Evolutionary conservation across 192 early-diverging fungal genomes (phyloP).

Genomic region (Coemansia sp.): DNA sequence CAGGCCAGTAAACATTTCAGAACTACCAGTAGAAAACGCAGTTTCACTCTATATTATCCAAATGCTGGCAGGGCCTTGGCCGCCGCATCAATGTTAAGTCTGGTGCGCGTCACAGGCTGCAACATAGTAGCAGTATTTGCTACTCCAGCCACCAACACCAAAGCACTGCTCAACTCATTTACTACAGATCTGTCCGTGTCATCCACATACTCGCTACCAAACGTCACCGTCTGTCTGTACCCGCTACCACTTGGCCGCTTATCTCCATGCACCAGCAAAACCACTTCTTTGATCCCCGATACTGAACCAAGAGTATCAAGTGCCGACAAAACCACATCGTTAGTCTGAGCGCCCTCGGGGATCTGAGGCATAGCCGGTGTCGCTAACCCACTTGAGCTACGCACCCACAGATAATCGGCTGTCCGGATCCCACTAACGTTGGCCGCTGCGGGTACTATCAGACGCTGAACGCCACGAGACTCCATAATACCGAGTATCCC

Average conservation of each 20-base stretch:
- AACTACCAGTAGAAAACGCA: constrained; percentile 4
- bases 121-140: neutral
- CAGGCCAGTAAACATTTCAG: neutral
- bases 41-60: constrained; percentile 7
- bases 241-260: constrained; percentile 47
- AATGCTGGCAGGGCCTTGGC: constrained; percentile 28
- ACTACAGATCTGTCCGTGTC: constrained; percentile 24
- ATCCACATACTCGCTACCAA: constrained; percentile 47
- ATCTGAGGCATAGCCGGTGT: neutral
- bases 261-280: constrained; percentile 33
- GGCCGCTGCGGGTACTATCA: constrained; percentile 36
- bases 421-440: constrained; percentile 22
- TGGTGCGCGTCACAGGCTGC: constrained; percentile 18
- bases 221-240: constrained; percentile 30
- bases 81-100: constrained; percentile 30
- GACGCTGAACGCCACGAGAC: constrained; percentile 20
- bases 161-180: constrained; percentile 12
- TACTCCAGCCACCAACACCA: constrained; percentile 8
- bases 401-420: constrained; percentile 24
- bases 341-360: constrained; percentile 25
- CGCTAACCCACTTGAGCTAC: neutral
- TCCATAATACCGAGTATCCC: constrained; percentile 26
- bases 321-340: constrained; percentile 35
- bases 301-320: constrained; percentile 23
- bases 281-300: constrained; percentile 22